Evolutionary conservation across 2,329 filamentous ascomycete species (phyloP), one percentile per base, ranked within the genome.

Genomic region (Helminthosporium solani): DNA sequence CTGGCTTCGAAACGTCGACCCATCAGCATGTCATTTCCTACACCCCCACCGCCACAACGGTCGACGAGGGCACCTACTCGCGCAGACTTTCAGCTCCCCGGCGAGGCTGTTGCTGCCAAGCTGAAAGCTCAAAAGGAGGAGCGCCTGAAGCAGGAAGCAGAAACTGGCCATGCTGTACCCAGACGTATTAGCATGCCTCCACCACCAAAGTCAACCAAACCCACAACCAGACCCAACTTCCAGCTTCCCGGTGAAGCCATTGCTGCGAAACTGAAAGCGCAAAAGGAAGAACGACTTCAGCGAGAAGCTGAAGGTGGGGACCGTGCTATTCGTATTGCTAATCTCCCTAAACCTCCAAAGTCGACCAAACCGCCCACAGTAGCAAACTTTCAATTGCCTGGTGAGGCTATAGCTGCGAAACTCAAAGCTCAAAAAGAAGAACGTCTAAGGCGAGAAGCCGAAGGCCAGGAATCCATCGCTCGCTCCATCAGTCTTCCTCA

Each of bases 161-260:
- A 72, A 67, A 55, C 66, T 55, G 39, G 47, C 15, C 16, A 16
- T 14, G 41, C 46, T 0, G 64, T 60, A 44, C 49, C 51, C 45
- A 71, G 70, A 57, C 78, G 70, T 25, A 71, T 75, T 58, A 75
- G 70, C 54, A 72, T 73, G 66, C 72, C 73, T 7, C 72, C 71
- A 28, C 71, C 70, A n/a, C 58, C 70, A 6, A 81, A 76, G 53
- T 80, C 77, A 1, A 68, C 65, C 18, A 81, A 80, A 54, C 67
- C 76, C 7, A 73, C 72, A 0, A 81, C 79, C 0, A 70, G 67
- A 40, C 65, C 78, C 14, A 77, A 66, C 20, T 82, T 82, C 56
- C 68, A 75, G 42, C 68, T 82, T 0, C 78, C 79, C 1, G 78
- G 79, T 5, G 79, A 81, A 52, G 78, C 73, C 9, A 66, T 80